Conservation (phyloP, 345 rosid genomes). For the Chamaenerion angustifolium region DNA sequence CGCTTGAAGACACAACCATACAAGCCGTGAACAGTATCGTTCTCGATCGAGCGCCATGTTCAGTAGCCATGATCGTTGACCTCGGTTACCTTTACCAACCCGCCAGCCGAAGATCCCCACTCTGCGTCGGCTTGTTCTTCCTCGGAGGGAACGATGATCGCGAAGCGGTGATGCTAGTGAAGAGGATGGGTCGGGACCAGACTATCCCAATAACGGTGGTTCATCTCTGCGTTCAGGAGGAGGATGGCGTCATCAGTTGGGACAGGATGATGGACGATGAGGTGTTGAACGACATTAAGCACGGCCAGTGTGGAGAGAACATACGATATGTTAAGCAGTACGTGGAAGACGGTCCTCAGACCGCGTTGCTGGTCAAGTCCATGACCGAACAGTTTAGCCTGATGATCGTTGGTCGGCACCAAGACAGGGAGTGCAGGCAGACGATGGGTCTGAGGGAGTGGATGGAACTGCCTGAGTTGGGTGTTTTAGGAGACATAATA, state of each 20-base stretch:
- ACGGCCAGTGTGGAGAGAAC: not conserved
- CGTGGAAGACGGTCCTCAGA: conserved; percentile 8
- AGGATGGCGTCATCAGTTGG: not conserved
- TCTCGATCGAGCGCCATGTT: conserved; percentile 18
- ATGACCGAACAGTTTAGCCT: not conserved
- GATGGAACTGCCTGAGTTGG: not conserved
- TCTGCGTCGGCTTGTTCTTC: conserved; percentile 18
- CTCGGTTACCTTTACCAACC: conserved; percentile 8
- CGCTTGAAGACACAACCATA: not conserved
- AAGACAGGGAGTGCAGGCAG: conserved; percentile 3
- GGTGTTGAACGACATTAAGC: not conserved
- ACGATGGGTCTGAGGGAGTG: conserved; percentile 1
- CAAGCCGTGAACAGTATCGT: conserved; percentile 12
- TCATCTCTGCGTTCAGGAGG: conserved; percentile 3
- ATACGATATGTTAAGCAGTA: not conserved
- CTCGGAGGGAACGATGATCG: conserved; percentile 17
- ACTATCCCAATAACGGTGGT: conserved; percentile 10
- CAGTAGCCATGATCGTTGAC: conserved; percentile 17
- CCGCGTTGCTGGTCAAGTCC: conserved; percentile 7
- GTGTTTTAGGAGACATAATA: conserved; percentile 4
- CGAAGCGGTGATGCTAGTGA: conserved; percentile 18
- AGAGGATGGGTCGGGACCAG: conserved; percentile 16
- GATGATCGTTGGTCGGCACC: conserved; percentile 4
- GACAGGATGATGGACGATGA: conserved; percentile 3
- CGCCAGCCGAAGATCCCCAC: not conserved